Evolutionary conservation across 2,329 filamentous ascomycete species (phyloP).

Genomic region (Nemania serpens): DNA sequence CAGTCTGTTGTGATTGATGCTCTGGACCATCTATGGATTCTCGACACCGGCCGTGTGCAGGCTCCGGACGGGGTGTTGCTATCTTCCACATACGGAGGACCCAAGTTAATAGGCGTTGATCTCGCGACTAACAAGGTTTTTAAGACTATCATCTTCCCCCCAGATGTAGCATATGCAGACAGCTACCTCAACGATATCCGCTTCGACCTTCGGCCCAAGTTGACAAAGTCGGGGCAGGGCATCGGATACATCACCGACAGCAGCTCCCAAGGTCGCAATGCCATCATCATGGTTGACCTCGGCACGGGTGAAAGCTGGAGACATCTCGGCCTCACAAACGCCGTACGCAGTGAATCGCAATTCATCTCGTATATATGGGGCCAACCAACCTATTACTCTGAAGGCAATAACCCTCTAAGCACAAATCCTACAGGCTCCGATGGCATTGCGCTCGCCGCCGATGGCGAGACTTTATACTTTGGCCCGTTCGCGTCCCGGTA

Average conservation of each 20-base stretch:
- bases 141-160: slow-evolving; percentile 56
- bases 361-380: slow-evolving; percentile 56
- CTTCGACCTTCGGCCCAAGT: slow-evolving; percentile 52
- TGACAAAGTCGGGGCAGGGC: slow-evolving; percentile 49
- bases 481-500: slow-evolving; percentile 49
- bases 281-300: slow-evolving; percentile 55
- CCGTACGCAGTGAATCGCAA: slow-evolving; percentile 48
- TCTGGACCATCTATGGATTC: slow-evolving; percentile 55
- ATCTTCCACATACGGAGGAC: slow-evolving; percentile 50
- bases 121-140: slow-evolving; percentile 51
- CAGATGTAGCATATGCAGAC: slow-evolving; percentile 49
- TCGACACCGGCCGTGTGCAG: slow-evolving; percentile 53
- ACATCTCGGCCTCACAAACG: slow-evolving; percentile 49
- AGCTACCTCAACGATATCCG: slow-evolving; percentile 60
- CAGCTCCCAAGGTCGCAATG: slow-evolving; percentile 52
- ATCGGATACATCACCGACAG: slow-evolving; percentile 60
- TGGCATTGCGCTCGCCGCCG: slow-evolving; percentile 55
- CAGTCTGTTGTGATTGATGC: slow-evolving; percentile 58
- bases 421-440: slow-evolving; percentile 52
- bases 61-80: slow-evolving; percentile 49
- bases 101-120: slow-evolving; percentile 55
- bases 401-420: slow-evolving; percentile 42
- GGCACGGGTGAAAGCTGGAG: slow-evolving; percentile 54
- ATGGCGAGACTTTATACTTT: slow-evolving; percentile 53
- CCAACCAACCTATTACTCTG: slow-evolving; percentile 49